Conservation (phyloP, 306 rosid species). For the Cucurbita moschata region DNA sequence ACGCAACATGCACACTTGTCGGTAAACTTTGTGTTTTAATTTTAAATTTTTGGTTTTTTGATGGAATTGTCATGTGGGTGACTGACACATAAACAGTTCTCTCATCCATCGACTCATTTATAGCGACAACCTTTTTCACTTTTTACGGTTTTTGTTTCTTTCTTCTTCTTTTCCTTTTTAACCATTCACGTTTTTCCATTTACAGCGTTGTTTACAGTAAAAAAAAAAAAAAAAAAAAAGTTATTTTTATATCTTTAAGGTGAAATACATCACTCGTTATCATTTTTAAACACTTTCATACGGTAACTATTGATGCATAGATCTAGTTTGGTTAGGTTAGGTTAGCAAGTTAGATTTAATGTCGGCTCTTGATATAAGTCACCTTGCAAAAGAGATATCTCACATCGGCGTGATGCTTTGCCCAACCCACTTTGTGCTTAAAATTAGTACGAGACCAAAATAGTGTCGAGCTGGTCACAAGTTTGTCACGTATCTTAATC, state of each 20-base stretch:
- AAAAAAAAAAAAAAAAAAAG: no score
- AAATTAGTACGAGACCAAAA: no score
- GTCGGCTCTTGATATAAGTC: no score
- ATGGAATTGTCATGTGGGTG: neutral
- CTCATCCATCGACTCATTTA: slow-evolving; percentile 1
- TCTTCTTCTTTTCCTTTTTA: neutral
- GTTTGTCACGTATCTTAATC: neutral
- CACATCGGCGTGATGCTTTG: no score
- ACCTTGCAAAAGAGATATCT: no score
- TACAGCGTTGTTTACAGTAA: neutral
- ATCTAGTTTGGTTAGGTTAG: no score
- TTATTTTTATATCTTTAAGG: no score
- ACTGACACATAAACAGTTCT: neutral
- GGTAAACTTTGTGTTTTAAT: neutral
- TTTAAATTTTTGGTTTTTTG: neutral
- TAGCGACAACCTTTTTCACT: neutral
- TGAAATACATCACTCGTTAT: no score
- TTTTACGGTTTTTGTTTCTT: neutral
- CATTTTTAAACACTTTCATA: no score
- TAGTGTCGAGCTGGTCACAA: neutral
- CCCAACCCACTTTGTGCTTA: no score
- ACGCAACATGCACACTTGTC: neutral
- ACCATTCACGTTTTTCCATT: neutral
- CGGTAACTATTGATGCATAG: no score
- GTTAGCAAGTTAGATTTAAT: no score